Percentiles rank a stretch among this genome's conserved stretches.
These are phyloP conservation scores for Linderniella brevidens DNA, from an alignment of 257 asterid genomes.

Conservation along the genomic window DNA sequence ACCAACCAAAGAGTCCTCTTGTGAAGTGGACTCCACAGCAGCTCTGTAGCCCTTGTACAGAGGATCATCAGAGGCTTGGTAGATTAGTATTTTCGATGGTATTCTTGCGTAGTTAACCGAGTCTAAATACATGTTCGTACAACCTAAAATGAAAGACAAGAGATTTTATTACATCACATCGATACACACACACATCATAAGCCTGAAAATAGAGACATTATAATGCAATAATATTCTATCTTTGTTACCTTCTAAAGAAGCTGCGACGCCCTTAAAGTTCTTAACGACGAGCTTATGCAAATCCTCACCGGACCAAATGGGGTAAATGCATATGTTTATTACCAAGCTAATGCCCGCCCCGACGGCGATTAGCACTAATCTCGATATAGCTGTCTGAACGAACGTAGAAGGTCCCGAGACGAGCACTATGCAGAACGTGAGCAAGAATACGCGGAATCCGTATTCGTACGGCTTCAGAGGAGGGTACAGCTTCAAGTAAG, in stretches of 20 bases:
- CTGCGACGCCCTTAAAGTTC: slow-evolving; percentile 2
- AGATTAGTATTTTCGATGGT: slow-evolving; percentile 82
- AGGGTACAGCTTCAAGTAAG: slow-evolving; percentile 2
- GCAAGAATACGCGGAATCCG: slow-evolving; percentile 5
- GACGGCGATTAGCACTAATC: background rate
- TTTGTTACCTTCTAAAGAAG: slow-evolving; percentile 4
- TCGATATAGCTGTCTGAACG: slow-evolving; percentile 1
- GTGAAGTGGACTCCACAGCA: slow-evolving; percentile 78
- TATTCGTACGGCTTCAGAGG: slow-evolving; percentile 4
- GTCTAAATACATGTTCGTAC: slow-evolving; percentile 58
- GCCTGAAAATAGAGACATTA: background rate
- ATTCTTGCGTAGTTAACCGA: slow-evolving; percentile 53
- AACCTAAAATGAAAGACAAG: slow-evolving; percentile 26
- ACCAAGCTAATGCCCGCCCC: slow-evolving; percentile 3
- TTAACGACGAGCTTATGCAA: slow-evolving; percentile 5
- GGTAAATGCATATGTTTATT: slow-evolving; percentile 2
- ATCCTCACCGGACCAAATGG: slow-evolving; percentile 7
- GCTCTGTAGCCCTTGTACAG: slow-evolving; percentile 83
- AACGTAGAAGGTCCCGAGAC: slow-evolving; percentile 1
- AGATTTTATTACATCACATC: slow-evolving; percentile 8
- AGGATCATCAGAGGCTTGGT: slow-evolving; percentile 89
- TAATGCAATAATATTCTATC: background rate
- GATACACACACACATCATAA: background rate
- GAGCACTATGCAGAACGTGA: slow-evolving; percentile 5
- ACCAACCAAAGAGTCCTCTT: slow-evolving; percentile 73